Conservation (phyloP, 192 early-diverging fungal species). For the Gryganskiella cystojenkinii region DNA sequence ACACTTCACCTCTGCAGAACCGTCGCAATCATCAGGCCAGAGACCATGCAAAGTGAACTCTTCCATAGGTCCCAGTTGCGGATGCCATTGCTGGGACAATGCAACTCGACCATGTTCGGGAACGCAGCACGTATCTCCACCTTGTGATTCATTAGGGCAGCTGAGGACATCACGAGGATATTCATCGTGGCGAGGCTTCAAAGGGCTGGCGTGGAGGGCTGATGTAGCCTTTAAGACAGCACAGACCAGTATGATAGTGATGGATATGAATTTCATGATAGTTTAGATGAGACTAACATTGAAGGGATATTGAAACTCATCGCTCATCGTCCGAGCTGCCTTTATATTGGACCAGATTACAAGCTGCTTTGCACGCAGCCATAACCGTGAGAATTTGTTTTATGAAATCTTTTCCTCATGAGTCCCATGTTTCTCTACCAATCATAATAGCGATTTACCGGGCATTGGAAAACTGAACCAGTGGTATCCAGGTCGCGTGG, state of each 20-base stretch:
- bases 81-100: conserved; percentile 67
- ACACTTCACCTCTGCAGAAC: too few relatives aligned
- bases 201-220: not conserved
- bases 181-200: not conserved
- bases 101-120: conserved; percentile 59
- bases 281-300: not conserved
- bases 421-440: too few relatives aligned
- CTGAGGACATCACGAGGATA: conserved; percentile 13
- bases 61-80: conserved; percentile 60
- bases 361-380: too few relatives aligned
- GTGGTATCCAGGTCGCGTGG: too few relatives aligned
- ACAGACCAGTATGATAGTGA: not conserved
- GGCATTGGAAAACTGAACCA: too few relatives aligned
- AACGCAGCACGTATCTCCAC: conserved; percentile 56
- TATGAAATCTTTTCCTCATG: too few relatives aligned
- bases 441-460: too few relatives aligned
- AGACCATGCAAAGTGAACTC: conserved; percentile 78
- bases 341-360: too few relatives aligned
- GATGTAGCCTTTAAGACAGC: conserved; percentile 1
- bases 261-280: conserved; percentile 2
- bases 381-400: too few relatives aligned
- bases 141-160: conserved; percentile 12
- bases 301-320: not conserved
- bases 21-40: conserved; percentile 69
- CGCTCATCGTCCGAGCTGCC: too few relatives aligned